Evolutionary conservation across 2,329 filamentous ascomycete species (phyloP).

Genomic region (Stenocarpella maydis): DNA sequence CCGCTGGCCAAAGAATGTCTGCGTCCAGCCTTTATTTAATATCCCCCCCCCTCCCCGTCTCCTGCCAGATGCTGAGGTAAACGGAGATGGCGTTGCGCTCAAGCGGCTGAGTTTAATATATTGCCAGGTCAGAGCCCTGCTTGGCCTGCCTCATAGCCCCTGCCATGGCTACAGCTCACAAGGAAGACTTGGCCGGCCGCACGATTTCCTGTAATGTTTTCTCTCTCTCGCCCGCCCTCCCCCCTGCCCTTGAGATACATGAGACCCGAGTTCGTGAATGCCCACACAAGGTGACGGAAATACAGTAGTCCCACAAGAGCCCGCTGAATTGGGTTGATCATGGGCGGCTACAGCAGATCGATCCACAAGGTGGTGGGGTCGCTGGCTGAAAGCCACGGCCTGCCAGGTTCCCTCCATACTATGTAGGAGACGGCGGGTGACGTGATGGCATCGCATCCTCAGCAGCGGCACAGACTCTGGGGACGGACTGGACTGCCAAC

Average conservation of each 20-base stretch:
- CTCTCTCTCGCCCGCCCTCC: too few relatives aligned
- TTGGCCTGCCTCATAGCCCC: conserved; percentile 9
- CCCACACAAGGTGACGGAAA: not conserved
- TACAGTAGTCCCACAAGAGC: not conserved
- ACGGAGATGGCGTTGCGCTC: conserved; percentile 7
- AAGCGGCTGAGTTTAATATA: conserved; percentile 15
- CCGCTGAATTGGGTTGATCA: conserved; percentile 10
- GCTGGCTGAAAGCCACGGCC: not conserved
- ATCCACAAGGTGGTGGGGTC: not conserved
- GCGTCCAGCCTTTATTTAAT: not conserved
- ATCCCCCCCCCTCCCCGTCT: not conserved
- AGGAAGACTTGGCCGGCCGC: not conserved
- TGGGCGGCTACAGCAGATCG: not conserved
- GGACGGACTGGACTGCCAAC: not conserved
- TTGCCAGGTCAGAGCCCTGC: conserved; percentile 15
- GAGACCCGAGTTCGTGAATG: not conserved
- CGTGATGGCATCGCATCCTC: not conserved
- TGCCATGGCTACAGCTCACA: not conserved
- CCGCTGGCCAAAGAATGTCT: not conserved
- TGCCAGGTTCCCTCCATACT: too few relatives aligned
- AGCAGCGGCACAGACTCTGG: not conserved
- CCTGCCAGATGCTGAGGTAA: not conserved
- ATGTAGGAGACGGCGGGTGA: too few relatives aligned
- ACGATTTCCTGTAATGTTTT: not conserved
- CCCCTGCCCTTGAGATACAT: not conserved